Evolutionary conservation across 2,329 filamentous ascomycete species (phyloP), one percentile per base, ranked within the genome.

Genomic region (Colletotrichum gloeosporioides): DNA sequence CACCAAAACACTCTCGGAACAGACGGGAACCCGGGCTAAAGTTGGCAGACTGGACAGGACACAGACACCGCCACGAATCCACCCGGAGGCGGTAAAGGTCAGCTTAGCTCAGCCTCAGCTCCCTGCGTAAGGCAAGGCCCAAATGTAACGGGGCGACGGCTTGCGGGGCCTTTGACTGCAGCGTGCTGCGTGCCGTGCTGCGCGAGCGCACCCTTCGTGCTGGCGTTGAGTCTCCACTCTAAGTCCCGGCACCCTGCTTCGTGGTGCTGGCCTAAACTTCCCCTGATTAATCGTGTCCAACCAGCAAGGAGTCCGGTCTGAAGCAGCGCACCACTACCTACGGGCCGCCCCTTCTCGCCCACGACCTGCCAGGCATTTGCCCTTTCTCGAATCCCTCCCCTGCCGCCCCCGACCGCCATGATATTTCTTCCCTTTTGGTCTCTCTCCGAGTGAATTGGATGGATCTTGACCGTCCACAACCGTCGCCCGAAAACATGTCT

Each of bases 401-500:
- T 61, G 25, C 67, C 59, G 53, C 12, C 44, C 44, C 44, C 44
- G 57, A 74, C 74, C 74, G 70, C 74, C 74, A 76, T 76, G 74
- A 55, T 68, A 39, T 29, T 32, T 67, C 67, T 63, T 66, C 62
- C 32, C 68, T 62, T 63, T 57, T 53, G n/a, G 44, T 61, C 65
- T 69, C 22, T 39, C 27, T 69, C n/a, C 18, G 71, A 76, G 72
- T 76, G 75, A 75, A 71, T 66, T 73, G 74, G 65, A 77, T 77
- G 76, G 76, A 77, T 73, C 55, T 76, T 62, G 74, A 44, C 69
- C 25, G 53, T 57, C 57, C 66, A 49, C 53, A 67, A 65, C 62
- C 69, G 27, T 70, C 74, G 78, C 87, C 79, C 86, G 82, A 82
- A 74, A 87, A 82, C 79, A 92, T 92, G 89, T 85, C 88, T 82